These are phyloP conservation scores for Penicillium paxilli DNA, from an alignment of 495 filamentous ascomycete genomes.

Conservation along the genomic window DNA sequence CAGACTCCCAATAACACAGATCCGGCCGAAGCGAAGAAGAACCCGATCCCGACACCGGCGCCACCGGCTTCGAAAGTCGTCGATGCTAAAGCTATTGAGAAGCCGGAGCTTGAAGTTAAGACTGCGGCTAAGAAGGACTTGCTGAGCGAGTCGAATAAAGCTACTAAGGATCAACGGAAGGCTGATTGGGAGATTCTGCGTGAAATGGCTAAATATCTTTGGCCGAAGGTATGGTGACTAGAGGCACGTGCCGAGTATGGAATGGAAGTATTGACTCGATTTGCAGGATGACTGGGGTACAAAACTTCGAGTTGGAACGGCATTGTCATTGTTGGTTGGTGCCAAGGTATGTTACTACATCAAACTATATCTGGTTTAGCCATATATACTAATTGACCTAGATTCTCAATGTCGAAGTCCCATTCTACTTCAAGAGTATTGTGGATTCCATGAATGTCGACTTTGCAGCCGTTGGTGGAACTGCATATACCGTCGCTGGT, in stretches of 20 bases:
- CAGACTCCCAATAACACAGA: constrained; percentile 18
- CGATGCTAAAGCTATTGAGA: constrained; percentile 19
- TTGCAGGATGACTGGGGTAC: constrained; percentile 72
- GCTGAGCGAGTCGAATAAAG: constrained; percentile 53
- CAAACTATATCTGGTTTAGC: not conserved
- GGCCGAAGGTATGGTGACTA: constrained; percentile 70
- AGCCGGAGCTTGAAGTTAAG: constrained; percentile 28
- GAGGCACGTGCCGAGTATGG: not conserved
- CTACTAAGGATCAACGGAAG: constrained; percentile 84
- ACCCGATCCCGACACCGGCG: constrained; percentile 5
- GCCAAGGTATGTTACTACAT: constrained; percentile 64
- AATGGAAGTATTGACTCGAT: not conserved
- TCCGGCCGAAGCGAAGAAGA: constrained; percentile 5
- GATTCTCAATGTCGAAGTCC: constrained; percentile 94
- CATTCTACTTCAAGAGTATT: constrained; percentile 98
- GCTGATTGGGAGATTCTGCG: constrained; percentile 99
- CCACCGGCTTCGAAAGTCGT: constrained; percentile 19
- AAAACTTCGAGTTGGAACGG: constrained; percentile 78
- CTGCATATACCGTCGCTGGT: constrained; percentile 83
- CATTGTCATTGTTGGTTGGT: constrained; percentile 78
- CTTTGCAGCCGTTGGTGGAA: constrained; percentile 77
- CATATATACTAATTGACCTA: constrained; percentile 25
- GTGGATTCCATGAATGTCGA: constrained; percentile 97
- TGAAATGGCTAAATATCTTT: constrained; percentile 95
- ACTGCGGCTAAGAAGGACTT: constrained; percentile 49